Base-by-base conservation (phyloP, 768 basidiomycete genomes). In the Termitomyces sp. region DNA sequence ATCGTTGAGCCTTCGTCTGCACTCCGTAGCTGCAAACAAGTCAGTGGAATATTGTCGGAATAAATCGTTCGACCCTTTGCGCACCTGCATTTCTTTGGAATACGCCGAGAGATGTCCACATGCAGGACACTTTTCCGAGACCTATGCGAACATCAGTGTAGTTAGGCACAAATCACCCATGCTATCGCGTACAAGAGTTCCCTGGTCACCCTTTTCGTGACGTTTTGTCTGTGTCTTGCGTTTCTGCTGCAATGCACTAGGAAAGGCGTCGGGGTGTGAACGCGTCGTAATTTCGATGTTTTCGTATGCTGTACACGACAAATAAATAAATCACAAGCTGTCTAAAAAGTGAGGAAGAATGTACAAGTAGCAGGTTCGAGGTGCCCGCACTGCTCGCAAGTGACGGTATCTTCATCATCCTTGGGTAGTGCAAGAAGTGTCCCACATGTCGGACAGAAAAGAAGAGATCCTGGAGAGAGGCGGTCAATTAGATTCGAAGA, bases 1-100 rank as follows among this genome's bases (percentile, higher is more conserved):
- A 95, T 86, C 13, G 94, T 97, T 33, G 92, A 91, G 3, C 94
- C 94, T 78, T 96, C 94, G 72, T 96, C 94, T 39, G 92, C 94
- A 62, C 92, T 91, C 51, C 94, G 84, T 69, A 91, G 75, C 90
- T 92, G 69, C 41, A 24, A 18, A 0, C 4, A 36, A 55, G 42
- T 55, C 29, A 55, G 44, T 46, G 20, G 18, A 18, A n/a, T 15
- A n/a, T 16, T 22, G 8, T 16, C 28, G 7, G 12, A 16, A 22
- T 49, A 37, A 2, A 53, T 58, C 36, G 42, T 36, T 20, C 41
- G 48, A 20, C 34, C 18, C 41, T 33, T 20, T 42, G 5, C 81
- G 49, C 60, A 90, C 88, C 81, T 95, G 92, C 73, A 87, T 84
- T 70, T 94, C 90, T 72, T 92, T 90, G 61, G 92, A 93, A 65